phyloP scores from a whole-genome alignment of 1,284 basidiomycete genomes.

The Stygiomarasmius scandens region DNA sequence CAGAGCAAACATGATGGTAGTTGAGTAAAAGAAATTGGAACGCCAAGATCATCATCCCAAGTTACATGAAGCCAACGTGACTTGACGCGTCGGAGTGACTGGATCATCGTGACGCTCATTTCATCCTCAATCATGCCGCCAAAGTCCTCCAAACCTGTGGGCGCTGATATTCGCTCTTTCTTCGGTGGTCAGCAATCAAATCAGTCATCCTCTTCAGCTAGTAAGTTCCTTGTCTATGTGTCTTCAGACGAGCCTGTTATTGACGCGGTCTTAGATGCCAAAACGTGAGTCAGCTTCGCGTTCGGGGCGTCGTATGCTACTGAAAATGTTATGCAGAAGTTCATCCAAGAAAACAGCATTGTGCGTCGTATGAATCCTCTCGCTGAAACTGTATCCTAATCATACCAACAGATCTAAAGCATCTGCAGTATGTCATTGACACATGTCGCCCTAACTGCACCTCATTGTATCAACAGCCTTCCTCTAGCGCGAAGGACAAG shows the following conservation, averaged over 20 bases:
- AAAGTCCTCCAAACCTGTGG: conserved; percentile 26
- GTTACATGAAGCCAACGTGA: neutral
- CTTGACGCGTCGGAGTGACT: neutral
- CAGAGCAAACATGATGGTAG: conserved; percentile 35
- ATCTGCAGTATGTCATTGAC: neutral
- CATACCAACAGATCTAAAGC: neutral
- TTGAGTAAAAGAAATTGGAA: neutral
- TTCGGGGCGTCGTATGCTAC: neutral
- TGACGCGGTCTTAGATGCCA: neutral
- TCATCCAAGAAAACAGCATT: neutral
- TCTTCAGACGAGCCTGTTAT: neutral
- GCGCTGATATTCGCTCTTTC: conserved; percentile 48
- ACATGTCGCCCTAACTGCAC: neutral
- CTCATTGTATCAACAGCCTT: neutral
- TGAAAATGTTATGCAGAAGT: neutral
- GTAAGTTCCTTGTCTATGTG: conserved; percentile 7
- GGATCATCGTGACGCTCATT: neutral
- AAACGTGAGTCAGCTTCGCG: neutral
- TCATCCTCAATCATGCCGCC: conserved; percentile 22
- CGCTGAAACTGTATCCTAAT: neutral
- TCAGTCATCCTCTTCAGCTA: conserved; percentile 17
- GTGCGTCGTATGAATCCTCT: neutral
- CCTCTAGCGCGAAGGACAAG: conserved; percentile 1
- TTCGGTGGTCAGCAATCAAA: conserved; percentile 30
- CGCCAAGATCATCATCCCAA: neutral